Conservation (phyloP, 139 green algal species). For the Chlamydomonas sphaeroides region DNA sequence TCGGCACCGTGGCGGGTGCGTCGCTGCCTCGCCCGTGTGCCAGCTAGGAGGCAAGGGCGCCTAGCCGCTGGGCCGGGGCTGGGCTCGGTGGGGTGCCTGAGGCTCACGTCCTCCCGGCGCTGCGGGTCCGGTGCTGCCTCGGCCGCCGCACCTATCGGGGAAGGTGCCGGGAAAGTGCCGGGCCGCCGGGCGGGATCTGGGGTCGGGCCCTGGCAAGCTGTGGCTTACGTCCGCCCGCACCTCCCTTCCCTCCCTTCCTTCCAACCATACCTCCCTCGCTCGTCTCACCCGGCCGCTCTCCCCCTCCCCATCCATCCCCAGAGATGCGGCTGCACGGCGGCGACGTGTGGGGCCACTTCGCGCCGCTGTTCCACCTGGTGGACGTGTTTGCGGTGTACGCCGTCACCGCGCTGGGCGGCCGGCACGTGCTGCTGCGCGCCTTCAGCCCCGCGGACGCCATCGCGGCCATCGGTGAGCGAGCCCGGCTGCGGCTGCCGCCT, state of each 20-base stretch:
- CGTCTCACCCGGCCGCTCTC: not conserved
- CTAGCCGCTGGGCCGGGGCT: too few relatives aligned
- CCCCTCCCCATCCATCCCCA: constrained; percentile 20
- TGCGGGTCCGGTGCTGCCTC: too few relatives aligned
- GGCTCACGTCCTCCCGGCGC: too few relatives aligned
- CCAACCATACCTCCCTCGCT: not conserved
- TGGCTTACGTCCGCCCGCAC: too few relatives aligned
- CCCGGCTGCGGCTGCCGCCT: too few relatives aligned
- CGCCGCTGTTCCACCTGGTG: constrained; percentile 95
- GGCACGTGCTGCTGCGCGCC: constrained; percentile 78
- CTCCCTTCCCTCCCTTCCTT: not conserved
- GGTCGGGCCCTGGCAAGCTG: too few relatives aligned
- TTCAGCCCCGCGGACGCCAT: constrained; percentile 75
- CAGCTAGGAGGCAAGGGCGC: too few relatives aligned
- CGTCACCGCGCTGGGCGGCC: constrained; percentile 83
- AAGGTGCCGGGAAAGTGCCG: too few relatives aligned
- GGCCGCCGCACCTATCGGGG: too few relatives aligned
- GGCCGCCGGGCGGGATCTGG: too few relatives aligned
- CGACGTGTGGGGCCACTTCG: constrained; percentile 90
- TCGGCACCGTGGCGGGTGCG: constrained; percentile 76
- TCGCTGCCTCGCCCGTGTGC: too few relatives aligned
- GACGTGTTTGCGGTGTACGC: constrained; percentile 93
- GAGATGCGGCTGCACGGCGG: constrained; percentile 80
- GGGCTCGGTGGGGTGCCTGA: too few relatives aligned
- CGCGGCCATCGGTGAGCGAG: constrained; percentile 72